Conservation (phyloP, 192 early-diverging fungal genomes). For the Podila verticillata region DNA sequence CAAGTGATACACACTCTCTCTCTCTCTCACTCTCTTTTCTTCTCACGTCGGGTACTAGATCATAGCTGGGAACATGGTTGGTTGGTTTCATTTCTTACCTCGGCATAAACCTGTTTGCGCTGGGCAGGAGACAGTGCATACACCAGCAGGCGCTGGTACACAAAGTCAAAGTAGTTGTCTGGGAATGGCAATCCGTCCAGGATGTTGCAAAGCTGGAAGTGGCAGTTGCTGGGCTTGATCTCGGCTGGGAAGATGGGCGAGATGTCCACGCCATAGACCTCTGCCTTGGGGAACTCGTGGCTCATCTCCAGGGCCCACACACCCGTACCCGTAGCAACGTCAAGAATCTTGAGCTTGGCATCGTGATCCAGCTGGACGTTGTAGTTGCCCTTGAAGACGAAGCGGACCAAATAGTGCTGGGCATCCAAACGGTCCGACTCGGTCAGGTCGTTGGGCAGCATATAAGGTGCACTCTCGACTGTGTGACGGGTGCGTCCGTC, state of each 20-base stretch:
- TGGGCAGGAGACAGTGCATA: constrained; percentile 34
- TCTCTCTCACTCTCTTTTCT: too few relatives aligned
- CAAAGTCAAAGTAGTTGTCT: constrained; percentile 55
- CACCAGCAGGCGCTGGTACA: constrained; percentile 36
- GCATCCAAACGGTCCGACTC: constrained; percentile 63
- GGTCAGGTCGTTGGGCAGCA: constrained; percentile 61
- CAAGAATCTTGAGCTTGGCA: constrained; percentile 19
- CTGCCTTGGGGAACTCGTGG: constrained; percentile 38
- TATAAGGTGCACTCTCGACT: constrained; percentile 52
- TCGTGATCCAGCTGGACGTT: constrained; percentile 41
- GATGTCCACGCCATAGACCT: constrained; percentile 50
- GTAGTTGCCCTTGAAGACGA: constrained; percentile 51
- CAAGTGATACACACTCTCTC: too few relatives aligned
- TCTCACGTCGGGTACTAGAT: background rate
- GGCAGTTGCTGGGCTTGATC: constrained; percentile 48
- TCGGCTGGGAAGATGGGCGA: constrained; percentile 45
- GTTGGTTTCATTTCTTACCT: constrained; percentile 20
- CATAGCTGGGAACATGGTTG: background rate
- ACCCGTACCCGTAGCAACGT: constrained; percentile 45
- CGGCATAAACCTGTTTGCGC: constrained; percentile 27
- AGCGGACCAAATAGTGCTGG: constrained; percentile 63
- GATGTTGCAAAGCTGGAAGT: constrained; percentile 52
- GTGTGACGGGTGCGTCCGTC: constrained; percentile 52
- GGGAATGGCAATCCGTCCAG: constrained; percentile 49
- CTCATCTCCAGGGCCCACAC: constrained; percentile 52